Conservation (phyloP, 257 asterid species). For the Solanum infundibuliforme region DNA sequence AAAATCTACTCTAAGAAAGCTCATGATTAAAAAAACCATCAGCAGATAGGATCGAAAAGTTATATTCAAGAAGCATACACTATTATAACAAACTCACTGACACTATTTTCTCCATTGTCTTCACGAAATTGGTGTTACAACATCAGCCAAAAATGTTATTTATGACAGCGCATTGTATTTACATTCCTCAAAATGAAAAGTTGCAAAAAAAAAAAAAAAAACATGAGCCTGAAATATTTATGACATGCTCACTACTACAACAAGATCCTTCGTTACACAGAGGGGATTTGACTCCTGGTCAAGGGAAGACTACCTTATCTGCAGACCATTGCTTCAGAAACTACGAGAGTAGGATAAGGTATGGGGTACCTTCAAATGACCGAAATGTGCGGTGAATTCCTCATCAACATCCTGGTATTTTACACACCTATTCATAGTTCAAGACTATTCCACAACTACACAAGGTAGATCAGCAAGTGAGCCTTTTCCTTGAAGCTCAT, state of each 20-base stretch:
- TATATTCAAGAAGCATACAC: neutral
- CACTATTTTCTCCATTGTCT: neutral
- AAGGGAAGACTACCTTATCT: slow-evolving; percentile 14
- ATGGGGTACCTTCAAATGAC: slow-evolving; percentile 16
- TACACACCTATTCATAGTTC: slow-evolving; percentile 48
- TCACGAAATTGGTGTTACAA: slow-evolving; percentile 3
- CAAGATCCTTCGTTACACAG: neutral
- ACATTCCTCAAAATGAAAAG: slow-evolving; percentile 12
- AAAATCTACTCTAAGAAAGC: neutral
- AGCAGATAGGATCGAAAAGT: neutral
- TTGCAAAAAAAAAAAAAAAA: neutral
- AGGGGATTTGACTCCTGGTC: neutral
- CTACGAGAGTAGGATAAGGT: slow-evolving; percentile 14
- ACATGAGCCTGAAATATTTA: neutral
- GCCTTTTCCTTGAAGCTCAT: slow-evolving; percentile 47
- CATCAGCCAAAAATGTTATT: slow-evolving; percentile 2
- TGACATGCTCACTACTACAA: neutral
- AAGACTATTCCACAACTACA: slow-evolving; percentile 35
- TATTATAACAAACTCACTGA: neutral
- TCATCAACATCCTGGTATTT: slow-evolving; percentile 9
- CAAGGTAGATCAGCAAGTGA: slow-evolving; percentile 33
- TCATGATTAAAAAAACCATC: neutral
- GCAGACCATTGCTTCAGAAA: slow-evolving; percentile 21
- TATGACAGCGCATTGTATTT: slow-evolving; percentile 8
- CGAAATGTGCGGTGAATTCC: neutral